Conservation (phyloP, 805 yeast species). For the Metschnikowia santaceciliae region DNA sequence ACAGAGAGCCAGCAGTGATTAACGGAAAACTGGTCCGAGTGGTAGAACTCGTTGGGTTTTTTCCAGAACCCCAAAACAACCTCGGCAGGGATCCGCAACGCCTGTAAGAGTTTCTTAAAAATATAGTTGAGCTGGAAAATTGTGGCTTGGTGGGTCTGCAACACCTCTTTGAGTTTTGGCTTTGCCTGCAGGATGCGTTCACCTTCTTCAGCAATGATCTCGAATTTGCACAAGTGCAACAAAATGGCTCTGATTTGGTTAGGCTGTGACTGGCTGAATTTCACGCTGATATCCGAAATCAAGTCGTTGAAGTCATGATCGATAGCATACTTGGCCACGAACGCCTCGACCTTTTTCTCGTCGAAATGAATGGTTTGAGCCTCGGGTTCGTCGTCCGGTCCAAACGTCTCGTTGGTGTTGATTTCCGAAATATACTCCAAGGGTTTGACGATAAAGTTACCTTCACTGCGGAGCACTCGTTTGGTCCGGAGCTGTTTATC, state of each 20-base stretch:
- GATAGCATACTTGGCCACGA: constrained; percentile 27
- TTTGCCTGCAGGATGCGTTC: constrained; percentile 34
- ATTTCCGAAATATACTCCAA: constrained; percentile 40
- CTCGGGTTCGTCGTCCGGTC: constrained; percentile 17
- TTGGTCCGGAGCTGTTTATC: constrained; percentile 71
- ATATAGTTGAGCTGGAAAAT: constrained; percentile 74
- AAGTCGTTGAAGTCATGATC: constrained; percentile 37
- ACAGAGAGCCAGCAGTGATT: constrained; percentile 92
- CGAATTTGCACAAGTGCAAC: constrained; percentile 65
- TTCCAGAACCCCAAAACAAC: constrained; percentile 81
- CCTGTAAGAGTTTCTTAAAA: constrained; percentile 66
- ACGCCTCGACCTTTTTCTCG: constrained; percentile 28
- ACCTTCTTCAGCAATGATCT: constrained; percentile 35
- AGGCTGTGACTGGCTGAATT: constrained; percentile 38
- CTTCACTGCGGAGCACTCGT: constrained; percentile 43
- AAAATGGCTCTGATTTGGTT: constrained; percentile 58
- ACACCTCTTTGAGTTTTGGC: constrained; percentile 40
- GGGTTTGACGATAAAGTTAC: constrained; percentile 38
- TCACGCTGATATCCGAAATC: constrained; percentile 37
- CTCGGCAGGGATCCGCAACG: constrained; percentile 69
- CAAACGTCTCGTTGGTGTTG: constrained; percentile 36
- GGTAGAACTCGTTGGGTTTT: constrained; percentile 61
- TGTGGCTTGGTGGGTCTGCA: constrained; percentile 51
- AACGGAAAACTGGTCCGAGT: constrained; percentile 47
- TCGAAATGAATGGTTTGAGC: constrained; percentile 13